phyloP scores from a whole-genome alignment of 352 stramenopile species.

The Pseudoperonospora humuli region DNA sequence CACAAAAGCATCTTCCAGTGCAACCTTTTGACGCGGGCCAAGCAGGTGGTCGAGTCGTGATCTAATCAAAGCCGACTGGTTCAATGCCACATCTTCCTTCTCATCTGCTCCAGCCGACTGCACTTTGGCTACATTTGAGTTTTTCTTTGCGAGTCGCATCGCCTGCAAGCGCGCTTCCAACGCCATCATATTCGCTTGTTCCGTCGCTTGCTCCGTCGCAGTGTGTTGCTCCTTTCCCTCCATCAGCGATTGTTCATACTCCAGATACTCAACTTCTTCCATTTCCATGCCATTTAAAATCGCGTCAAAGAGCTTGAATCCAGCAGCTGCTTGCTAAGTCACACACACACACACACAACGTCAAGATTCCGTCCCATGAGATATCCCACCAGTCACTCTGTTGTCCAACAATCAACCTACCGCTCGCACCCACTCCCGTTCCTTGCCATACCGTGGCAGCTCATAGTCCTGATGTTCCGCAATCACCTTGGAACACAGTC shows the following conservation, averaged over 20 bases:
- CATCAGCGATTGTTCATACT: slow-evolving; percentile 40
- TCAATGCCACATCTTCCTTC: slow-evolving; percentile 7
- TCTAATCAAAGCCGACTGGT: not conserved
- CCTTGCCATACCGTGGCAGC: slow-evolving; percentile 39
- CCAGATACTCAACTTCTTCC: slow-evolving; percentile 50
- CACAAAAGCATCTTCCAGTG: not conserved
- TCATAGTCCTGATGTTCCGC: slow-evolving; percentile 57
- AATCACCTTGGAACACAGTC: slow-evolving; percentile 67
- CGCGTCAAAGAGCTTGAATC: slow-evolving; percentile 54
- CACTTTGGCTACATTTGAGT: slow-evolving; percentile 10
- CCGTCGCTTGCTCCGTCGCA: slow-evolving; percentile 1
- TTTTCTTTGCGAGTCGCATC: slow-evolving; percentile 38
- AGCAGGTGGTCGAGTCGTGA: slow-evolving; percentile 4
- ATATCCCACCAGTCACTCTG: not conserved
- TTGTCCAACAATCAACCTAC: slow-evolving; percentile 20
- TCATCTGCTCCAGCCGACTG: slow-evolving; percentile 5
- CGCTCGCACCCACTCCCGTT: slow-evolving; percentile 55
- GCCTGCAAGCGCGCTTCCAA: slow-evolving; percentile 48
- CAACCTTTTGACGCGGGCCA: slow-evolving; percentile 21
- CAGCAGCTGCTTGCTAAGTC: slow-evolving; percentile 52
- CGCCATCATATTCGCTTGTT: slow-evolving; percentile 17
- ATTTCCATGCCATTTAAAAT: slow-evolving; percentile 78
- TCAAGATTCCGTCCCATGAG: slow-evolving; percentile 1
- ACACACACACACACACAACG: not conserved
- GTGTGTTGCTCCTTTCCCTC: slow-evolving; percentile 19